These are phyloP conservation scores for Phlebiopsis gigantea DNA, from an alignment of 768 basidiomycete genomes.

Conservation along the genomic window DNA sequence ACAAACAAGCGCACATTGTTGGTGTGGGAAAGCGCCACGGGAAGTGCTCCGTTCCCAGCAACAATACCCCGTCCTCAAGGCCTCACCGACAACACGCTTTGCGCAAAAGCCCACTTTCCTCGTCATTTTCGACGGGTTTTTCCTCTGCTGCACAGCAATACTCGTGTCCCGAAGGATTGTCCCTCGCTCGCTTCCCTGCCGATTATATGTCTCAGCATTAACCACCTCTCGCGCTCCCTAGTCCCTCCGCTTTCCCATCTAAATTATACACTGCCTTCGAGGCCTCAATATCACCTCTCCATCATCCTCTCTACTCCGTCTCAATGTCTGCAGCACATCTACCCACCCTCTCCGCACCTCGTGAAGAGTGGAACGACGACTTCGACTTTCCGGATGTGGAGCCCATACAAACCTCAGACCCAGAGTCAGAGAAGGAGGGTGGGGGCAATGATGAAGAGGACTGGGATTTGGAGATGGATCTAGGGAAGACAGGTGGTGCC, in stretches of 20 bases:
- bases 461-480: slow-evolving; percentile 77
- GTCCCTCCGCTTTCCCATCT: slow-evolving; percentile 15
- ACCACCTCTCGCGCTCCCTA: slow-evolving; percentile 11
- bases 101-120: slow-evolving; percentile 2
- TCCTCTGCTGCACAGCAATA: neutral
- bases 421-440: slow-evolving; percentile 47
- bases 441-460: slow-evolving; percentile 54
- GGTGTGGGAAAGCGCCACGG: neutral
- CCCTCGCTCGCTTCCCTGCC: neutral
- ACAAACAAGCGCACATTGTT: slow-evolving; percentile 7
- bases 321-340: slow-evolving; percentile 58
- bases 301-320: slow-evolving; percentile 18
- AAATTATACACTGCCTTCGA: slow-evolving; percentile 15
- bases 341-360: slow-evolving; percentile 44
- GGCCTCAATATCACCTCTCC: slow-evolving; percentile 16
- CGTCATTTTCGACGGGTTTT: neutral
- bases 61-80: slow-evolving; percentile 6
- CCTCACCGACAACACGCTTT: neutral
- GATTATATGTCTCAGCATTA: slow-evolving; percentile 14
- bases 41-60: slow-evolving; percentile 1
- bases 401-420: slow-evolving; percentile 53
- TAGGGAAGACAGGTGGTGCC: slow-evolving; percentile 52
- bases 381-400: slow-evolving; percentile 80
- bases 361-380: slow-evolving; percentile 86
- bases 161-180: neutral